Evolutionary conservation across 257 asterid species (phyloP).

Genomic region (Solanum etuberosum): DNA sequence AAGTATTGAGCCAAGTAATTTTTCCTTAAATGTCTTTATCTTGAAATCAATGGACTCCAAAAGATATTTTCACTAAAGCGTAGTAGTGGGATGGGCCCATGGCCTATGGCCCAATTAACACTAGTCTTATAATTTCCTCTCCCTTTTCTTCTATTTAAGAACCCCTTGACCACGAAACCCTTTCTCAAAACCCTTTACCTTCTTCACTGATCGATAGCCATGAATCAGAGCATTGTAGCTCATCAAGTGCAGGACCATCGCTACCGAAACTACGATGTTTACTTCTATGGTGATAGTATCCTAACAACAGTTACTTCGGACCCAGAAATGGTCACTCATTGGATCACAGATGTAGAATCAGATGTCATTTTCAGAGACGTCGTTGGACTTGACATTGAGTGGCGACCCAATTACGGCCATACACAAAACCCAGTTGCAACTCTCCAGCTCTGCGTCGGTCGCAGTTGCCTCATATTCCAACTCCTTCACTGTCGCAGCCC

Average conservation of each 20-base stretch:
- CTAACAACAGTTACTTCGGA: conserved; percentile 6
- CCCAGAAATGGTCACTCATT: background rate
- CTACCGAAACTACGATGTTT: conserved; percentile 8
- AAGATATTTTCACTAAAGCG: no score
- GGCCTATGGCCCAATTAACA: no score
- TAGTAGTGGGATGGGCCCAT: no score
- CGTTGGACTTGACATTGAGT: background rate
- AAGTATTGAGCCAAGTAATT: no score
- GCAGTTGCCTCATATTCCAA: background rate
- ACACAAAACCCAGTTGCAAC: background rate
- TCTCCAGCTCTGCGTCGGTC: background rate
- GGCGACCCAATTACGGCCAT: background rate
- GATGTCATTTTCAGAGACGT: background rate
- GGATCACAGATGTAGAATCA: background rate
- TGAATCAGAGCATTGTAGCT: background rate
- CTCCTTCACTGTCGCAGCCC: background rate
- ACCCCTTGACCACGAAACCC: background rate
- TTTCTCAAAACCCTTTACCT: background rate
- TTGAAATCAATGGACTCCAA: no score
- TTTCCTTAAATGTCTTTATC: no score
- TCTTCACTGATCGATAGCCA: background rate
- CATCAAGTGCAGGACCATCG: background rate
- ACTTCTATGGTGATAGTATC: conserved; percentile 4
- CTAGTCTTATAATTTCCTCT: no score
- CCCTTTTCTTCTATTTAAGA: no score